Evolutionary conservation across 148 eudicot species (phyloP).

Genomic region (Pharnaceum exiguum): DNA sequence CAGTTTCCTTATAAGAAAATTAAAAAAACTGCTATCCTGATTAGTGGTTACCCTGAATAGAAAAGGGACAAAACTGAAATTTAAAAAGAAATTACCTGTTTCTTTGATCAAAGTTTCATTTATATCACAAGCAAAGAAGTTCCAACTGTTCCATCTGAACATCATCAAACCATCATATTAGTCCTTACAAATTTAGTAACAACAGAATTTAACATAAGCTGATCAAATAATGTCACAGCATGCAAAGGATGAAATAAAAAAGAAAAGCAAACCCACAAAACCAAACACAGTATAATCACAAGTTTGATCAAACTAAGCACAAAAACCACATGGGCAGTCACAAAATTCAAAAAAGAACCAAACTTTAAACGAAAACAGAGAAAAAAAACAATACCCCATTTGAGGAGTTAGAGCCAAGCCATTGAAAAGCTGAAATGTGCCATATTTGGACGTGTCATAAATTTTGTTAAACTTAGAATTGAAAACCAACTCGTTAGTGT

Average conservation of each 20-base stretch:
- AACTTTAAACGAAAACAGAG: neutral
- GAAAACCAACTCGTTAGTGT: constrained; percentile 27
- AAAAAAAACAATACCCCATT: constrained; percentile 63
- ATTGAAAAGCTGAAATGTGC: constrained; percentile 58
- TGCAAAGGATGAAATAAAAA: neutral
- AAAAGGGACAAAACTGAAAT: neutral
- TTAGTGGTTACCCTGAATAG: no score
- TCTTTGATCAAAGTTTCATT: constrained; percentile 81
- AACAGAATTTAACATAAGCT: neutral
- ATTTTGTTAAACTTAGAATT: constrained; percentile 27
- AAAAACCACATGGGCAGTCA: constrained; percentile 7
- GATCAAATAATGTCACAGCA: neutral
- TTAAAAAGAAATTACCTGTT: constrained; percentile 51
- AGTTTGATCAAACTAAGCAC: neutral
- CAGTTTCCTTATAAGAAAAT: neutral
- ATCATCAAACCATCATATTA: constrained; percentile 18
- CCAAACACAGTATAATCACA: neutral
- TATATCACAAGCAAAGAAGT: constrained; percentile 80
- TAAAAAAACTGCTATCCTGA: neutral
- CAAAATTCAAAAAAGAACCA: neutral
- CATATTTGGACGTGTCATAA: constrained; percentile 67
- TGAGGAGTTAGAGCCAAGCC: constrained; percentile 90
- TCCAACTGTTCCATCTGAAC: constrained; percentile 98
- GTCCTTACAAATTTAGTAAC: neutral
- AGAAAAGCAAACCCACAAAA: neutral